These are phyloP conservation scores for Boletus vermiculosoides DNA, from an alignment of 768 basidiomycete species.

Conservation along the genomic window DNA sequence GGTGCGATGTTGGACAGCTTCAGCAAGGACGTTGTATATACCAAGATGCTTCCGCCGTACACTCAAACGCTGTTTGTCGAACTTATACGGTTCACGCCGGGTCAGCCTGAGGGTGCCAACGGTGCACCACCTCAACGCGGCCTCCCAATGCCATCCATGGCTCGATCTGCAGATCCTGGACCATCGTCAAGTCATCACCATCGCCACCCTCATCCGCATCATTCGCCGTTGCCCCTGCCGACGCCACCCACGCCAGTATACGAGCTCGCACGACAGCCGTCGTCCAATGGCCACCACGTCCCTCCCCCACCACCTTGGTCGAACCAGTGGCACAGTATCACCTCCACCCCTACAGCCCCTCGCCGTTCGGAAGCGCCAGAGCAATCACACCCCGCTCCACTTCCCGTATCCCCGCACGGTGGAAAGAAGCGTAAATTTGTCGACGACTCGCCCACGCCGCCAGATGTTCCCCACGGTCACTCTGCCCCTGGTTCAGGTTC, in stretches of 20 bases:
- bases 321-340: constrained; percentile 29
- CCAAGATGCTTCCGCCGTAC: constrained; percentile 61
- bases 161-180: constrained; percentile 28
- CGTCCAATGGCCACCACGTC: constrained; percentile 35
- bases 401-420: constrained; percentile 29
- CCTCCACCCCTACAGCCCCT: constrained; percentile 11
- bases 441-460: constrained; percentile 33
- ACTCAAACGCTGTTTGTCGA: constrained; percentile 73
- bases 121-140: constrained; percentile 18
- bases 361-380: constrained; percentile 30
- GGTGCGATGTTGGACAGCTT: constrained; percentile 71
- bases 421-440: constrained; percentile 37
- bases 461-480: constrained; percentile 10
- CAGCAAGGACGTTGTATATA: constrained; percentile 70
- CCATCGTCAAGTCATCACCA: constrained; percentile 30
- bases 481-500: constrained; percentile 11
- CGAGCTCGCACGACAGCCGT: constrained; percentile 31
- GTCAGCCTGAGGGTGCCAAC: constrained; percentile 30
- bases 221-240: constrained; percentile 31
- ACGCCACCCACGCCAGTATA: constrained; percentile 36
- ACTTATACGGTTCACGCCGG: constrained; percentile 48
- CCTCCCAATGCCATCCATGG: constrained; percentile 13
- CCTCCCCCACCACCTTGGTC: constrained; percentile 37
- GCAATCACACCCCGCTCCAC: constrained; percentile 8
- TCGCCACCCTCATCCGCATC: constrained; percentile 29